These are phyloP conservation scores for Botryotinia narcissicola DNA, from an alignment of 2,329 filamentous ascomycete species.

Conservation along the genomic window DNA sequence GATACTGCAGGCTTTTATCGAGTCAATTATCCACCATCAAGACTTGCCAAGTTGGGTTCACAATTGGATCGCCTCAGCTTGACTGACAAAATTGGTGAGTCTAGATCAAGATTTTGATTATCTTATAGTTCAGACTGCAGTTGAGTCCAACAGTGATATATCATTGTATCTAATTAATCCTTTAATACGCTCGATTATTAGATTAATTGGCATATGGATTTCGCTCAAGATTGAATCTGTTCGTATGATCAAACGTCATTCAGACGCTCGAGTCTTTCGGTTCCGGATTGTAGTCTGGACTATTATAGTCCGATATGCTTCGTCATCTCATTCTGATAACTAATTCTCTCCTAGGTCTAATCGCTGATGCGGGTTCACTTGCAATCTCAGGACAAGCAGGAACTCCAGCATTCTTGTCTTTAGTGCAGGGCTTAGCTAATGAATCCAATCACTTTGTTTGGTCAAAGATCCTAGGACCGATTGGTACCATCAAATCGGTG, in stretches of 20 bases:
- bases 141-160: not conserved
- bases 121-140: not conserved
- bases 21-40: slow-evolving; percentile 55
- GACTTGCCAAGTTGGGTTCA: slow-evolving; percentile 75
- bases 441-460: slow-evolving; percentile 88
- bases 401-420: slow-evolving; percentile 76
- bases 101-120: not conserved
- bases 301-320: not conserved
- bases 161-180: not conserved
- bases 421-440: slow-evolving; percentile 77
- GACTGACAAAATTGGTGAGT: slow-evolving; percentile 82
- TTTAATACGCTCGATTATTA: not conserved
- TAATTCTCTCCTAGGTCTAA: slow-evolving; percentile 47
- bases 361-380: slow-evolving; percentile 85
- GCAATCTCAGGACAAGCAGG: slow-evolving; percentile 83
- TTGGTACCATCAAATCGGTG: slow-evolving; percentile 76
- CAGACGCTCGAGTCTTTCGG: not conserved
- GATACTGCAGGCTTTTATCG: slow-evolving; percentile 77
- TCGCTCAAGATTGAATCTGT: not conserved
- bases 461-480: slow-evolving; percentile 76
- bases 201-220: not conserved
- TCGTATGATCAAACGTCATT: not conserved
- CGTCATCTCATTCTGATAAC: not conserved
- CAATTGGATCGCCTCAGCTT: slow-evolving; percentile 73
- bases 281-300: not conserved